A percentile compares a stretch with the other conserved stretches of the same genome.
phyloP scores from a whole-genome alignment of 2,329 filamentous ascomycete species.

The Pseudogymnoascus sp. region DNA sequence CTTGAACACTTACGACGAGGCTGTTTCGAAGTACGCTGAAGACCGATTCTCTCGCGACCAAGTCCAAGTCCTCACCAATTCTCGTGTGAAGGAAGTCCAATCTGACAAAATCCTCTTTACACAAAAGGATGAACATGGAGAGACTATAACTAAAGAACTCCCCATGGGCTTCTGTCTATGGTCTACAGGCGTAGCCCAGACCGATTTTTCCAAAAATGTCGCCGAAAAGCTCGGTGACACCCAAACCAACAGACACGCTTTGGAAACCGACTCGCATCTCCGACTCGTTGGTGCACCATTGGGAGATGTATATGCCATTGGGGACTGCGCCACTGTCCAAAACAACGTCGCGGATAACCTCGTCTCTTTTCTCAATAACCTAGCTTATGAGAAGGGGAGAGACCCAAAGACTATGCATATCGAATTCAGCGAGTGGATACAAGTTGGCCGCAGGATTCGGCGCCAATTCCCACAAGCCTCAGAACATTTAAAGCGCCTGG shows the following conservation, averaged over 20 bases:
- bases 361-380: conserved; percentile 75
- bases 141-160: conserved; percentile 77
- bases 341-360: conserved; percentile 94
- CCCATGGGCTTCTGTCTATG: conserved; percentile 95
- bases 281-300: conserved; percentile 81
- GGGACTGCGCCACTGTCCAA: conserved; percentile 92
- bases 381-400: conserved; percentile 86
- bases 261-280: conserved; percentile 91
- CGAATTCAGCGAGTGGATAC: conserved; percentile 80
- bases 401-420: conserved; percentile 84
- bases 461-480: conserved; percentile 86
- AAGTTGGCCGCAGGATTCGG: conserved; percentile 74
- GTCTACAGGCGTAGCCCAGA: conserved; percentile 92
- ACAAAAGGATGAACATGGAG: conserved; percentile 67
- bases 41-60: conserved; percentile 83
- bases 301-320: conserved; percentile 92
- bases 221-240: conserved; percentile 64
- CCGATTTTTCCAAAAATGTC: conserved; percentile 67
- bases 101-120: conserved; percentile 81
- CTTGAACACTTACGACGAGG: conserved; percentile 95
- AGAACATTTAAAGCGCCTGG: conserved; percentile 77
- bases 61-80: conserved; percentile 85
- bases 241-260: conserved; percentile 82
- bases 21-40: conserved; percentile 86
- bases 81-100: conserved; percentile 82